Percentiles rank a stretch among this genome's conserved stretches.
These are phyloP conservation scores for Nakazawaea molendinolei DNA, from an alignment of 805 yeast genomes.

Conservation along the genomic window DNA sequence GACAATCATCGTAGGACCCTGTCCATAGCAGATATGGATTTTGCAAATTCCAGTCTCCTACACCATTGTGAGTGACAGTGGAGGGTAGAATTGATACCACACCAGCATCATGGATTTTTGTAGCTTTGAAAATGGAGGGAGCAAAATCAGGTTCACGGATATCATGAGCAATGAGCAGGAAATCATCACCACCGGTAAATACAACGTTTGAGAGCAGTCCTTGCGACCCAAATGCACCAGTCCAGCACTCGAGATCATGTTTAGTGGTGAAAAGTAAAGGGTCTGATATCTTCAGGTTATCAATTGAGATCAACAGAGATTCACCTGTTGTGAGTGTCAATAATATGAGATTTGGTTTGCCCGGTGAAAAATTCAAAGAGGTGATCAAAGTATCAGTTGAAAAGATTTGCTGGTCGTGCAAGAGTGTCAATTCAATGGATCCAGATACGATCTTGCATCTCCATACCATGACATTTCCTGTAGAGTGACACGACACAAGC, in stretches of 20 bases:
- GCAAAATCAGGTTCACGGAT: slow-evolving; percentile 31
- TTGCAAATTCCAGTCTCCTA: slow-evolving; percentile 32
- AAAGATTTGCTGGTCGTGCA: slow-evolving; percentile 36
- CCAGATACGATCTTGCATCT: slow-evolving; percentile 19
- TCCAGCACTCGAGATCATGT: slow-evolving; percentile 87
- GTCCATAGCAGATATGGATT: slow-evolving; percentile 57
- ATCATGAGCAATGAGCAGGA: slow-evolving; percentile 70
- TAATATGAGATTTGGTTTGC: slow-evolving; percentile 28
- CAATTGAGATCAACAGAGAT: slow-evolving; percentile 34
- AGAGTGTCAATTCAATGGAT: slow-evolving; percentile 14
- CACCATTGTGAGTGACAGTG: slow-evolving; percentile 29
- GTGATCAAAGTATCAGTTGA: slow-evolving; percentile 51
- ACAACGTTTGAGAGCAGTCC: slow-evolving; percentile 50
- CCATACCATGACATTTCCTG: slow-evolving; percentile 74
- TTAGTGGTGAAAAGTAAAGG: slow-evolving; percentile 24
- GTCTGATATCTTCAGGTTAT: slow-evolving; percentile 9
- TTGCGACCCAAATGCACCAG: slow-evolving; percentile 59
- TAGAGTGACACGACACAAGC: slow-evolving; percentile 68
- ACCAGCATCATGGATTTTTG: slow-evolving; percentile 81
- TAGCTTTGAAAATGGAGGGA: slow-evolving; percentile 25
- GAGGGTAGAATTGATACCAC: slow-evolving; percentile 72
- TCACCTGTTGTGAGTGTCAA: slow-evolving; percentile 69
- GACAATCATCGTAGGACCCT: slow-evolving; percentile 85
- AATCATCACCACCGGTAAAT: slow-evolving; percentile 91
- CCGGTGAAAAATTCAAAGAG: slow-evolving; percentile 53